Conservation (phyloP, 129 eudicot species). For the Tanacetum coccineum region DNA sequence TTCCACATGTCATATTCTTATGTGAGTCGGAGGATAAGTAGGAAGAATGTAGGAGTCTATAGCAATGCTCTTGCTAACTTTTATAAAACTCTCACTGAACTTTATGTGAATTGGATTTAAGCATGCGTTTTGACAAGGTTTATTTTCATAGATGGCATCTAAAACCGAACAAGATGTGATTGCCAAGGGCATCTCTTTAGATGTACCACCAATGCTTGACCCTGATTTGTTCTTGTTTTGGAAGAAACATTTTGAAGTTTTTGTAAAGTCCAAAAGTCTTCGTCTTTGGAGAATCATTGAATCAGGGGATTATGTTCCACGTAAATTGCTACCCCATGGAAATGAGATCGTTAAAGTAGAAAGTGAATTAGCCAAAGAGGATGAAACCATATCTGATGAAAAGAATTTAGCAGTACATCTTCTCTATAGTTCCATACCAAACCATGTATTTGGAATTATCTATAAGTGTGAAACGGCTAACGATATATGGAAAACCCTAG, state of each 20-base stretch:
- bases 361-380: background rate
- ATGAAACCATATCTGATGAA: background rate
- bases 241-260: slow-evolving; percentile 5
- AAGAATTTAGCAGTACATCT: background rate
- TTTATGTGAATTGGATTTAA: too few relatives aligned
- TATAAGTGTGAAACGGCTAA: background rate
- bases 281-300: slow-evolving; percentile 1
- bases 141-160: too few relatives aligned
- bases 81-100: too few relatives aligned
- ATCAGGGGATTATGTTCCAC: background rate
- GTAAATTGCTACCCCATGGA: too few relatives aligned
- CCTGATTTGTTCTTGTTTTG: background rate
- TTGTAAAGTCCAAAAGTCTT: background rate
- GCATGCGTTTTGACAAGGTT: too few relatives aligned
- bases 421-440: background rate
- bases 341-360: too few relatives aligned
- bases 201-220: slow-evolving; percentile 1
- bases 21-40: too few relatives aligned
- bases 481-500: background rate
- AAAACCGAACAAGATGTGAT: background rate
- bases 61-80: too few relatives aligned
- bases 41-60: too few relatives aligned
- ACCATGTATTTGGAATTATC: background rate
- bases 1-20: too few relatives aligned
- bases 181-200: background rate